These are phyloP conservation scores for Trichosanthes cucumerina DNA, from an alignment of 306 rosid species.

Conservation along the genomic window DNA sequence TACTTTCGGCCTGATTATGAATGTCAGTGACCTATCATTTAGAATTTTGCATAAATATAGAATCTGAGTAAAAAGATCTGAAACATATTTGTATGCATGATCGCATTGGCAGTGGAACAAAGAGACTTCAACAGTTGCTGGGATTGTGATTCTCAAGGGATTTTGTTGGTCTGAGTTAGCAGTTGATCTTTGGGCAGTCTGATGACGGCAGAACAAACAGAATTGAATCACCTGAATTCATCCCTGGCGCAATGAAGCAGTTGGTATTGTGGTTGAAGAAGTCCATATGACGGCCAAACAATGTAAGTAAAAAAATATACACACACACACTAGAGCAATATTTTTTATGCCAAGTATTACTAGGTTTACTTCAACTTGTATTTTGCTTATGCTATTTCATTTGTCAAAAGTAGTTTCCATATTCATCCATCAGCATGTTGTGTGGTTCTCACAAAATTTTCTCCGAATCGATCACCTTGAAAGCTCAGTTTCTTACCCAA, in stretches of 20 bases:
- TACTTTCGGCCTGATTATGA: background rate
- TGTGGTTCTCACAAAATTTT: background rate
- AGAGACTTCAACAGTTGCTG: conserved; percentile 41
- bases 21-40: background rate
- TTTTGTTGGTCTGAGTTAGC: background rate
- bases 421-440: too few relatives aligned
- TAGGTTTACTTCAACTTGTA: background rate
- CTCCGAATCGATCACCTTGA: too few relatives aligned
- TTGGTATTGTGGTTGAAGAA: background rate
- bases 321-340: too few relatives aligned
- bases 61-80: background rate
- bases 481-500: too few relatives aligned
- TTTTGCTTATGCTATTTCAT: background rate
- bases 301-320: background rate
- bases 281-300: background rate
- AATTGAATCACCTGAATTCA: background rate
- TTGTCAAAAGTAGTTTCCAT: background rate
- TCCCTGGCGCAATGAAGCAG: background rate
- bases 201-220: background rate
- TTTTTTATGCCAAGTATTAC: background rate
- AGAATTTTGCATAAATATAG: background rate
- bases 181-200: background rate
- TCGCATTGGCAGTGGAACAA: conserved; percentile 41
- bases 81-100: background rate
- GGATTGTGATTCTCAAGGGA: conserved; percentile 11